These are phyloP conservation scores for Colletotrichum australisinense DNA, from an alignment of 2,329 filamentous ascomycete genomes.

Conservation along the genomic window DNA sequence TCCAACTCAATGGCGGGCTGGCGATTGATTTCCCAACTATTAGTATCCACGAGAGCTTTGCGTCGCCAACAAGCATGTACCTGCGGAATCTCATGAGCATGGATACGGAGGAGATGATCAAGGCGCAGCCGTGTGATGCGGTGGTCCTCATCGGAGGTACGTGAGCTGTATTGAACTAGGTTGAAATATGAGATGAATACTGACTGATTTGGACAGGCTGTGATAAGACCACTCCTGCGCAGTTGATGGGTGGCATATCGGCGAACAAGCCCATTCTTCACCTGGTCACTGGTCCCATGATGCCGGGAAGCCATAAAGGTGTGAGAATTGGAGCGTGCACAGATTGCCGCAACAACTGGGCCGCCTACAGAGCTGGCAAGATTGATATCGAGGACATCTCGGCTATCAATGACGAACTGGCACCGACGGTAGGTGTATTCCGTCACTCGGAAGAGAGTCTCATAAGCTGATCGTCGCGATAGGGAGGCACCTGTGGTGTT, in stretches of 20 bases:
- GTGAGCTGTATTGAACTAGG: constrained; percentile 29
- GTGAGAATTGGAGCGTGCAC: constrained; percentile 78
- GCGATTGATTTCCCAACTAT: constrained; percentile 82
- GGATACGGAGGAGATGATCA: constrained; percentile 84
- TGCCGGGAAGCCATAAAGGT: constrained; percentile 76
- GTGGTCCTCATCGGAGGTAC: constrained; percentile 74
- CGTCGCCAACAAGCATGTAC: constrained; percentile 80
- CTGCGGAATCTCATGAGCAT: constrained; percentile 81
- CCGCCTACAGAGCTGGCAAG: constrained; percentile 71
- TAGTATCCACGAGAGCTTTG: constrained; percentile 76
- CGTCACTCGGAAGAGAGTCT: too few species aligned
- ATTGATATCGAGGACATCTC: constrained; percentile 80
- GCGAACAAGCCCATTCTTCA: constrained; percentile 79
- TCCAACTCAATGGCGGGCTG: constrained; percentile 74
- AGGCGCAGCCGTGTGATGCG: constrained; percentile 76
- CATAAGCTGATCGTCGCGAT: not conserved
- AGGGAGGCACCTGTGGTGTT: constrained; percentile 84
- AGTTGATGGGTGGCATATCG: constrained; percentile 81
- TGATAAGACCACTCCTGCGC: constrained; percentile 80
- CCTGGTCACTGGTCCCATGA: constrained; percentile 79
- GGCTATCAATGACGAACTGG: constrained; percentile 77
- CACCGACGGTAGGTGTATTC: constrained; percentile 67
- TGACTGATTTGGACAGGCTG: constrained; percentile 60
- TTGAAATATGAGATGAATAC: not conserved
- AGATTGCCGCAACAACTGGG: constrained; percentile 81